Evolutionary conservation across 208 protist species (phyloP), one percentile per base, ranked within the genome.

Genomic region (Leishmania guyanensis): DNA sequence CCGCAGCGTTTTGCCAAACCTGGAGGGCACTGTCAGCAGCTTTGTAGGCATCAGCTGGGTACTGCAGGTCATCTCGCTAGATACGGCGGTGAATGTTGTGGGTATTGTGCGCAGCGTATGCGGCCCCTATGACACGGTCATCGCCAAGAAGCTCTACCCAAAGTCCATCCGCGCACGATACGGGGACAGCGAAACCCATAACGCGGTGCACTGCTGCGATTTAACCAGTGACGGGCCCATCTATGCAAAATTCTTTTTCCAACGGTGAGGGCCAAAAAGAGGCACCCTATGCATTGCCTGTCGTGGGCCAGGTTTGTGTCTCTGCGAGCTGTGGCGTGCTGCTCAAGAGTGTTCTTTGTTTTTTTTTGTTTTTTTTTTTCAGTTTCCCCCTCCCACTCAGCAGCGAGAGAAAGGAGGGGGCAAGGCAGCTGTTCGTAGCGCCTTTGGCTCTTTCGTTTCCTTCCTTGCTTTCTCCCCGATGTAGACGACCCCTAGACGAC

Each of bases 141-240:
- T 98, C 36, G 98, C 97, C 29, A 95, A 92, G 84, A 90, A 92
- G 48, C 87, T 98, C 0, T 88, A 86, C 60, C 97, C 96, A 0
- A 91, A 88, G 50, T 93, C 95, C 14, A 90, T 99, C 33, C 92
- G 98, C 50, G 97, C 96, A 48, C 84, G 86, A n/a, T 99, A 92
- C 84, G 98, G 98, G 29, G 48, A 87, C 12, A 87, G 96, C 73
- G 86, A 90, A 36, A 81, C 89, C 51, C 48, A 90, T 50, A 99
- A 99, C 77, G 96, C 97, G 9, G 91, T 99, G 58, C 98, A 99
- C 86, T 98, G 96, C 88, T 99, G 97, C 76, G 98, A 99, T 83
- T 84, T 99, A 48, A 88, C 89, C 3, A 94, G 93, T 56, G 98
- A 99, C 74, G 98, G 94, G 6, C 84, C 89, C 22, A 54, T 99